A percentile compares a stretch with the other conserved stretches of the same genome.
These are phyloP conservation scores for Penicillium crystallinum DNA, from an alignment of 495 filamentous ascomycete genomes.

Conservation along the genomic window DNA sequence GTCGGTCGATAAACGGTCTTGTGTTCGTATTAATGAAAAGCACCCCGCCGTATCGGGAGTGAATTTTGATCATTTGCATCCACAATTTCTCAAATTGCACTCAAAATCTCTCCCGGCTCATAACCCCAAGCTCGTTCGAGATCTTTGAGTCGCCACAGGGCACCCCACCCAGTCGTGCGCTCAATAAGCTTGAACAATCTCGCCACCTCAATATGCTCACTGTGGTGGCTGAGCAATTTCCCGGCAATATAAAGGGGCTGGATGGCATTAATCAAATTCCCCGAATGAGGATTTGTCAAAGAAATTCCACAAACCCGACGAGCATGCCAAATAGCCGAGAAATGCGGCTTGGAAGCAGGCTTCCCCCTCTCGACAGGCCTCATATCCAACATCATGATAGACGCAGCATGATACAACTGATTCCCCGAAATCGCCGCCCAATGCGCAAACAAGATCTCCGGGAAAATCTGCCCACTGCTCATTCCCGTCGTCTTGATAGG, in stretches of 20 bases:
- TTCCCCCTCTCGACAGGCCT: conserved; percentile 22
- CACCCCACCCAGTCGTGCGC: conserved; percentile 36
- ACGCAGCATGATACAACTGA: conserved; percentile 40
- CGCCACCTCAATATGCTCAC: conserved; percentile 34
- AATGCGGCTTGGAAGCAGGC: conserved; percentile 16
- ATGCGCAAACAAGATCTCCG: conserved; percentile 33
- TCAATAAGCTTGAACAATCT: conserved; percentile 35
- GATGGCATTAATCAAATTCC: conserved; percentile 41
- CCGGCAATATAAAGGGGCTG: conserved; percentile 45
- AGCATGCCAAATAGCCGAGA: conserved; percentile 37
- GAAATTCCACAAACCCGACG: conserved; percentile 43
- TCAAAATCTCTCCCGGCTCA: conserved; percentile 21
- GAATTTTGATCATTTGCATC: not conserved
- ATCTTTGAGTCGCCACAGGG: conserved; percentile 35
- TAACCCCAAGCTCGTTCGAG: conserved; percentile 39
- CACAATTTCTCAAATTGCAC: conserved; percentile 15
- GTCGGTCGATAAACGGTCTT: not conserved
- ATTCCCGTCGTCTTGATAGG: conserved; percentile 26
- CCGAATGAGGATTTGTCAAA: conserved; percentile 37
- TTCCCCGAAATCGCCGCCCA: conserved; percentile 42
- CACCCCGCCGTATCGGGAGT: not conserved
- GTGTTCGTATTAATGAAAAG: not conserved
- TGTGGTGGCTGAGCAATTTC: conserved; percentile 33
- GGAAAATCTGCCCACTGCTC: conserved; percentile 26
- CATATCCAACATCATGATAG: conserved; percentile 35